Conservation (phyloP, 805 yeast genomes). For the Saturnispora gosingensis region DNA sequence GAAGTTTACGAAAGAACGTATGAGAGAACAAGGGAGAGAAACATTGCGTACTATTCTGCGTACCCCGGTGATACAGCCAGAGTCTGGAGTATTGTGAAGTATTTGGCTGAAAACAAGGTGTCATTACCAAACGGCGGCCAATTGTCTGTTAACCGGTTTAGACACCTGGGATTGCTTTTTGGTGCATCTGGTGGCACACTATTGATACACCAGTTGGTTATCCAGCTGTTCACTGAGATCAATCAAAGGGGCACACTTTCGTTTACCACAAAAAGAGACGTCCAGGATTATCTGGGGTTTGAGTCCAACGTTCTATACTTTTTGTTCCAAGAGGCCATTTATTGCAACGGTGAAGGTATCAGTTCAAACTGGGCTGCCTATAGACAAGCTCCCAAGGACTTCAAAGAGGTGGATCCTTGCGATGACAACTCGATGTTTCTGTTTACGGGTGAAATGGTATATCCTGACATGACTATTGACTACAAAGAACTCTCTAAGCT, state of each 20-base stretch:
- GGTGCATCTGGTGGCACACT: conserved; percentile 46
- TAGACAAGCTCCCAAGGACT: conserved; percentile 21
- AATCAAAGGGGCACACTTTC: conserved; percentile 29
- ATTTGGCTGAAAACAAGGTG: conserved; percentile 25
- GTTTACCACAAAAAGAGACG: conserved; percentile 26
- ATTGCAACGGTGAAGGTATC: conserved; percentile 35
- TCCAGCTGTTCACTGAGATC: conserved; percentile 33
- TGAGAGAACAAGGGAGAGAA: conserved; percentile 37
- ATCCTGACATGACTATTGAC: conserved; percentile 41
- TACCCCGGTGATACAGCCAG: conserved; percentile 38
- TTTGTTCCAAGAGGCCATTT: conserved; percentile 50
- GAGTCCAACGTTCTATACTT: conserved; percentile 49
- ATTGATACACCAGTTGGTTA: conserved; percentile 35
- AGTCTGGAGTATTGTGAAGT: conserved; percentile 31
- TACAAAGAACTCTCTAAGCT: conserved; percentile 34
- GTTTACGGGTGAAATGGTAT: conserved; percentile 26
- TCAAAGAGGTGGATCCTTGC: conserved; percentile 5
- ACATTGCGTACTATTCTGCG: conserved; percentile 36
- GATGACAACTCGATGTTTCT: conserved; percentile 4
- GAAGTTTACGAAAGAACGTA: conserved; percentile 43
- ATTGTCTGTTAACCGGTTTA: conserved; percentile 42
- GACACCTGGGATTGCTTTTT: conserved; percentile 41
- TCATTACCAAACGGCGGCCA: conserved; percentile 43
- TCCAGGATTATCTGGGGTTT: conserved; percentile 33
- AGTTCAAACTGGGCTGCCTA: conserved; percentile 43